These are phyloP conservation scores for Hypoxylon lienhwacheense DNA, from an alignment of 495 filamentous ascomycete species.

Conservation along the genomic window DNA sequence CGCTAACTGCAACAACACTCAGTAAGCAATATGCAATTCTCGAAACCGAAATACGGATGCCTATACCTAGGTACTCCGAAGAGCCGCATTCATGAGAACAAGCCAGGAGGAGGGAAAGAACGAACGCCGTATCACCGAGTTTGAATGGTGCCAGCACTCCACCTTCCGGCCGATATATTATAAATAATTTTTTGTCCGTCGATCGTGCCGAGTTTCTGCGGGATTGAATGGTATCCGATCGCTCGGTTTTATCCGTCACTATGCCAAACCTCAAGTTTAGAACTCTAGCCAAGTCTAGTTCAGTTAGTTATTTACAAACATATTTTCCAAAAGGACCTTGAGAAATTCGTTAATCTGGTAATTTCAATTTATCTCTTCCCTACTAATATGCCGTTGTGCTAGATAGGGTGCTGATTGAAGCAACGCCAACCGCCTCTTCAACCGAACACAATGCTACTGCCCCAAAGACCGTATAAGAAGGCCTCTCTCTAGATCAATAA, in stretches of 20 bases:
- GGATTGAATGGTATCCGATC: constrained; percentile 1
- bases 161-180: constrained; percentile 16
- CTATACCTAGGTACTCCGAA: too few relatives aligned
- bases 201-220: neutral
- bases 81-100: constrained; percentile 20
- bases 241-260: constrained; percentile 1
- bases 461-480: too few relatives aligned
- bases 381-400: too few relatives aligned
- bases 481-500: too few relatives aligned
- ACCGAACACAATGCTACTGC: too few relatives aligned
- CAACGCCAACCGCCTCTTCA: too few relatives aligned
- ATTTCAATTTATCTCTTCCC: too few relatives aligned
- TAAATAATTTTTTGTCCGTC: neutral
- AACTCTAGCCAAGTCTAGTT: neutral
- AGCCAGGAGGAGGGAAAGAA: constrained; percentile 5
- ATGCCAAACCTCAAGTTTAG: neutral
- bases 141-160: neutral
- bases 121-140: constrained; percentile 3
- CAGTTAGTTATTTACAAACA: constrained; percentile 11
- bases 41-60: too few relatives aligned
- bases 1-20: constrained; percentile 1
- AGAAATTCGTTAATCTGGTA: too few relatives aligned
- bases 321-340: too few relatives aligned
- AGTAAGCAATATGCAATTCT: neutral
- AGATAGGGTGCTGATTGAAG: too few relatives aligned